Evolutionary conservation across 352 stramenopile species (phyloP), one percentile per base, ranked within the genome.

Genomic region (Thraustochytrium striatum): DNA sequence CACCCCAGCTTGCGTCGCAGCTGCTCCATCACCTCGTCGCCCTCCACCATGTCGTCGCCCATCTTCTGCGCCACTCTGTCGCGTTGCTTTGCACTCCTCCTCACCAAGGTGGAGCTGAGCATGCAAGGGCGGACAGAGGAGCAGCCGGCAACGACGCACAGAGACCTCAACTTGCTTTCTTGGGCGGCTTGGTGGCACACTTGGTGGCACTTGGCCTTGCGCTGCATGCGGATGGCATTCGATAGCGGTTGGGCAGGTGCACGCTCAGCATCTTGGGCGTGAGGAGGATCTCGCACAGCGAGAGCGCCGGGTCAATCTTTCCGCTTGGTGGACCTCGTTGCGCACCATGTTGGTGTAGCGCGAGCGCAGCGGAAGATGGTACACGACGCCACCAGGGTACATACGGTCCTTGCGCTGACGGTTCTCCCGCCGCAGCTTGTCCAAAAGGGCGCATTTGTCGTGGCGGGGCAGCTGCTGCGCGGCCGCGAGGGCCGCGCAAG

Each of bases 251-350:
- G 16, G 65, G 65, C 9, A 75, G 65, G 47, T 75, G 65, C 19
- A 75, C 41, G 5, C 68, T 61, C 30, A 75, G 21, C 52, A 75
- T 61, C 35, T 58, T 75, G 65, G 65, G 65, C 32, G 65, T 75
- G 8, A 75, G 16, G 25, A 75, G 11, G 36, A 75, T 75, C n/a
- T 75, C 65, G 36, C 65, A 47, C 41, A 75, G 21, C 21, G 41
- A 61, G 11, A 75, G 35, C 9, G 52, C 44, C 35, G 65, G 65
- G 39, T 75, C 65, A 9, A 75, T 38, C 11, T 75, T 25, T 75
- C 65, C 0, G 65, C 65, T 30, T 61, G 43, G 39, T 75, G 52
- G 19, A 75, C 65, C 16, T 75, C 65, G 7, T 19, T 32, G 11
- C 59, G 36, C 33, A 16, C 41, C 21, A 38, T 30, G 7, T 72